These are phyloP conservation scores for Nitzschia palea DNA, from an alignment of 108 stramenopile genomes.

Conservation along the genomic window DNA sequence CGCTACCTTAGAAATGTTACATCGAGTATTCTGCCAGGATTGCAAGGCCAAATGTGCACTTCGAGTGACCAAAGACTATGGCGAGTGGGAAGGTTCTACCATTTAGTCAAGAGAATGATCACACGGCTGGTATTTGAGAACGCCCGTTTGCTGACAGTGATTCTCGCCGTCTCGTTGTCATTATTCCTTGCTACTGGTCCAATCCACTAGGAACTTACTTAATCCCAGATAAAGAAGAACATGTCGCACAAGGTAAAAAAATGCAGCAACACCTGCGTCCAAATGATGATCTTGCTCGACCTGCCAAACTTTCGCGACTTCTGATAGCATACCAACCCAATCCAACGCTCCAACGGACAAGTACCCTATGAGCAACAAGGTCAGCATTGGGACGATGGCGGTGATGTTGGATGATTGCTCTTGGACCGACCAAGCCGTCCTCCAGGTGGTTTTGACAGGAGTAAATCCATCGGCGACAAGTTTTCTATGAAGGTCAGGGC, in stretches of 20 bases:
- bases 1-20: constrained; percentile 28
- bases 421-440: constrained; percentile 64
- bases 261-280: constrained; percentile 19
- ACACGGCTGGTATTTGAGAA: neutral
- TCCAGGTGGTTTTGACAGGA: constrained; percentile 58
- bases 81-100: constrained; percentile 46
- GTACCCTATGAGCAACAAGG: constrained; percentile 57
- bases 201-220: constrained; percentile 75
- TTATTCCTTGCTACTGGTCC: constrained; percentile 33
- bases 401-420: neutral
- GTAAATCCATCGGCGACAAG: constrained; percentile 48
- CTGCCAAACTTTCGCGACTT: constrained; percentile 15
- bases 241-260: constrained; percentile 66
- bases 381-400: constrained; percentile 2
- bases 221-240: constrained; percentile 70
- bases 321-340: constrained; percentile 69
- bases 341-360: constrained; percentile 75
- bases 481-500: constrained; percentile 63
- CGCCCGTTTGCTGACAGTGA: neutral
- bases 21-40: constrained; percentile 14
- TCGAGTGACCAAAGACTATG: constrained; percentile 38
- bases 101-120: neutral
- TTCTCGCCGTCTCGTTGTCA: neutral
- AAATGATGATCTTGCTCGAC: constrained; percentile 5
- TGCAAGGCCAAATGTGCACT: constrained; percentile 13